Percentiles rank a stretch among this genome's conserved stretches.
Conservation (phyloP, 2,329 filamentous ascomycete genomes). For the Fusarium anguioides region DNA sequence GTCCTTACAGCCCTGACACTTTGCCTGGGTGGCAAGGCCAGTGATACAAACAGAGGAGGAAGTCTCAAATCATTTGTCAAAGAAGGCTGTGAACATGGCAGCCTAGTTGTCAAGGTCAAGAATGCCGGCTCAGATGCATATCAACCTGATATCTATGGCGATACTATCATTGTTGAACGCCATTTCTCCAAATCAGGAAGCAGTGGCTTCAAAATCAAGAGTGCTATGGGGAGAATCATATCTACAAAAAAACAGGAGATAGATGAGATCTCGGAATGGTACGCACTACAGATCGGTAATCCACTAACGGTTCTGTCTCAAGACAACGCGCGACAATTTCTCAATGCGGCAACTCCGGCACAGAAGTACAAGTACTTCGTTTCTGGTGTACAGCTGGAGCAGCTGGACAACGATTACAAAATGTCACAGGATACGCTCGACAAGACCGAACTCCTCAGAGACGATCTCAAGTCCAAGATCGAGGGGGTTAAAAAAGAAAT, state of each 20-base stretch:
- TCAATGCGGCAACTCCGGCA: conserved; percentile 82
- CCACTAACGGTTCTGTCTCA: conserved; percentile 96
- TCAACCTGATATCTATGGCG: conserved; percentile 82
- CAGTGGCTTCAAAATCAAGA: conserved; percentile 90
- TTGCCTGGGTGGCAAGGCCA: conserved; percentile 94
- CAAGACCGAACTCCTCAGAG: conserved; percentile 59
- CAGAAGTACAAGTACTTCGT: conserved; percentile 98
- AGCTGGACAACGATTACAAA: conserved; percentile 90
- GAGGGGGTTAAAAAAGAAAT: conserved; percentile 53
- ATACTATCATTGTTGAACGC: conserved; percentile 89
- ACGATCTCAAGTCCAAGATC: conserved; percentile 52
- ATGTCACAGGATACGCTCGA: conserved; percentile 84
- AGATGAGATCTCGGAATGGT: conserved; percentile 93
- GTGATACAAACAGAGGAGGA: conserved; percentile 89
- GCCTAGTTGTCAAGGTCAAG: conserved; percentile 86
- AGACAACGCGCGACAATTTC: conserved; percentile 92
- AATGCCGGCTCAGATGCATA: conserved; percentile 89
- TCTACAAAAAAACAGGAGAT: conserved; percentile 88
- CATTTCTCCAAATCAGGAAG: conserved; percentile 80
- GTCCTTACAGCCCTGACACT: conserved; percentile 92
- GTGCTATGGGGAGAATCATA: conserved; percentile 73
- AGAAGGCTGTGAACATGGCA: conserved; percentile 81
- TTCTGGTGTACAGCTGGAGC: conserved; percentile 91
- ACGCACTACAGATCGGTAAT: conserved; percentile 93
- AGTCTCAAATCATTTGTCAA: conserved; percentile 93